Conservation (phyloP, 495 filamentous ascomycete genomes). For the Niebla homalea region DNA sequence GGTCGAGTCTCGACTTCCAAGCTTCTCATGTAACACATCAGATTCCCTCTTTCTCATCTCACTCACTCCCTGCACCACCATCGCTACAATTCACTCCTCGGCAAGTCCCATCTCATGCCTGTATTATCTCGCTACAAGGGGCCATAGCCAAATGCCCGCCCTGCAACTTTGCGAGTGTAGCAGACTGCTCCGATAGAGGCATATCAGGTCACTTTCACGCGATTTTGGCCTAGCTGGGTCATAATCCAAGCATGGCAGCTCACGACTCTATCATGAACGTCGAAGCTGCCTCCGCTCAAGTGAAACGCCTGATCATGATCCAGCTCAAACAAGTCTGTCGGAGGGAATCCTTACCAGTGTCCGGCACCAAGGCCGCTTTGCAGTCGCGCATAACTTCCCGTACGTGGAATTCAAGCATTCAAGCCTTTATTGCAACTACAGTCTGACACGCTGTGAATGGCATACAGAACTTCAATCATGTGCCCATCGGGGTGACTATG, state of each 20-base stretch:
- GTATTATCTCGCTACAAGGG: no score
- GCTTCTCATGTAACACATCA: no score
- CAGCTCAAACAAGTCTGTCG: conserved; percentile 63
- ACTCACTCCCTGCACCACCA: no score
- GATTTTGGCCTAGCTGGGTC: neutral
- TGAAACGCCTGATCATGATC: conserved; percentile 53
- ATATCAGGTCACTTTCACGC: no score
- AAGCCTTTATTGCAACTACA: conserved; percentile 8
- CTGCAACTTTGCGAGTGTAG: no score
- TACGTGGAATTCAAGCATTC: conserved; percentile 32
- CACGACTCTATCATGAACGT: neutral
- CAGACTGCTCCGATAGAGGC: no score
- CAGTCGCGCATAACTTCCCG: conserved; percentile 63
- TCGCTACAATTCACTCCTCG: no score
- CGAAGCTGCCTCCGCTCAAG: conserved; percentile 28
- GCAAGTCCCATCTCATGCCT: no score
- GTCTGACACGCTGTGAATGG: conserved; percentile 11
- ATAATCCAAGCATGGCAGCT: neutral
- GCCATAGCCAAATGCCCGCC: no score
- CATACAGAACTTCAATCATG: conserved; percentile 16
- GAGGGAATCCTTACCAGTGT: conserved; percentile 52
- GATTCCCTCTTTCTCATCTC: no score
- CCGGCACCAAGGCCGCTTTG: conserved; percentile 68
- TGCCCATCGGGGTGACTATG: conserved; percentile 19
- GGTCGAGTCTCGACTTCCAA: no score